Conservation (phyloP, 129 eudicot species). For the Arctium lappa region DNA sequence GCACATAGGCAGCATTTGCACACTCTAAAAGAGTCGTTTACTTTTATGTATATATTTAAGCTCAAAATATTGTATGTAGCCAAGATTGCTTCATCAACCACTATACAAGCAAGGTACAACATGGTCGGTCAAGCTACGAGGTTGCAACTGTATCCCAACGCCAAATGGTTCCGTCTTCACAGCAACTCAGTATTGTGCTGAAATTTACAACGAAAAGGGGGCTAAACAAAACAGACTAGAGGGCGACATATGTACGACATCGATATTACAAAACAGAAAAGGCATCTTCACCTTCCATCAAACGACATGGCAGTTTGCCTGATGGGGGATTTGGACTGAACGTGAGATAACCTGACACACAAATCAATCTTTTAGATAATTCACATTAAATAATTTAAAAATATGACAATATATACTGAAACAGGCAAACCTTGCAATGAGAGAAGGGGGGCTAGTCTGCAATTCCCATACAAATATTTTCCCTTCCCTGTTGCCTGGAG, state of each 20-base stretch:
- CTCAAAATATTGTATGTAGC: background rate
- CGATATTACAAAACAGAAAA: background rate
- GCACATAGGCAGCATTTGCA: background rate
- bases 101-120: conserved; percentile 23
- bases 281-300: conserved; percentile 75
- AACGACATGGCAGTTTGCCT: conserved; percentile 96
- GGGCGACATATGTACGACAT: too few species aligned
- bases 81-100: background rate
- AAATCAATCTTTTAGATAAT: background rate
- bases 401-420: background rate
- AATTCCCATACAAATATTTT: conserved; percentile 95
- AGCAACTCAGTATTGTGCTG: conserved; percentile 95
- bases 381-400: background rate
- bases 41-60: background rate
- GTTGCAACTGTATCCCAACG: conserved; percentile 97
- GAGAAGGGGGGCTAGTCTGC: conserved; percentile 88
- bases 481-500: conserved; percentile 92
- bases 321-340: conserved; percentile 86
- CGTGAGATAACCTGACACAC: conserved; percentile 72
- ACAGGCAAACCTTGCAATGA: conserved; percentile 64
- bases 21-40: background rate
- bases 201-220: conserved; percentile 13
- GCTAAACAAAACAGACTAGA: background rate
- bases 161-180: conserved; percentile 99
- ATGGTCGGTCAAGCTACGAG: conserved; percentile 24